A percentile compares a stretch with the other conserved stretches of the same genome.
These are phyloP conservation scores for Syzygium grande DNA, from an alignment of 345 rosid species.

Conservation along the genomic window DNA sequence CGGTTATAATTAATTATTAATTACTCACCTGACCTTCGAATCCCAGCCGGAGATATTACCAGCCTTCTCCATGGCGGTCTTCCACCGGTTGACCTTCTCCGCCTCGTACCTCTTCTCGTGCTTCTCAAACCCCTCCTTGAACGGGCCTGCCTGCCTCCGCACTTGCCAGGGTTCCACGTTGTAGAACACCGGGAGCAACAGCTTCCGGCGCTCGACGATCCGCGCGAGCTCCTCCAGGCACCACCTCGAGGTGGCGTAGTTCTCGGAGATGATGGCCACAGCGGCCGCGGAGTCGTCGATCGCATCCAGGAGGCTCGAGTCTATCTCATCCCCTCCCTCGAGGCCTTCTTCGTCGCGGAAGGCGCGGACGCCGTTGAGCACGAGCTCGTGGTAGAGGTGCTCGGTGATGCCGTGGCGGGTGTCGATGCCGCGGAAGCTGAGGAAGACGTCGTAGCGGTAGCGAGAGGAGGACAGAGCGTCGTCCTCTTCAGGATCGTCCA, in stretches of 20 bases:
- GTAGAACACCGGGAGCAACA: constrained; percentile 19
- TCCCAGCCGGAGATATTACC: constrained; percentile 7
- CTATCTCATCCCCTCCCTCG: constrained; percentile 5
- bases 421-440: constrained; percentile 22
- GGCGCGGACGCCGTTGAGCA: not conserved
- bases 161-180: constrained; percentile 9
- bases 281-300: constrained; percentile 15
- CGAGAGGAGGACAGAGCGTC: not conserved
- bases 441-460: constrained; percentile 20
- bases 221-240: constrained; percentile 21
- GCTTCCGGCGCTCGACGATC: constrained; percentile 6
- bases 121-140: not conserved
- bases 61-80: constrained; percentile 7
- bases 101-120: not conserved
- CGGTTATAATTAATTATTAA: not conserved
- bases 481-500: not conserved
- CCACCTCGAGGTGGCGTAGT: constrained; percentile 16
- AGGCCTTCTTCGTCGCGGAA: constrained; percentile 9
- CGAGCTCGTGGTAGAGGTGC: constrained; percentile 7
- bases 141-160: constrained; percentile 2
- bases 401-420: constrained; percentile 7
- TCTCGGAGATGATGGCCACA: constrained; percentile 7
- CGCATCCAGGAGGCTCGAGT: not conserved
- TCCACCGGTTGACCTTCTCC: constrained; percentile 7
- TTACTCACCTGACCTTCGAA: not conserved